Evolutionary conservation across 768 basidiomycete species (phyloP).

Genomic region (Hericium rajendrae): DNA sequence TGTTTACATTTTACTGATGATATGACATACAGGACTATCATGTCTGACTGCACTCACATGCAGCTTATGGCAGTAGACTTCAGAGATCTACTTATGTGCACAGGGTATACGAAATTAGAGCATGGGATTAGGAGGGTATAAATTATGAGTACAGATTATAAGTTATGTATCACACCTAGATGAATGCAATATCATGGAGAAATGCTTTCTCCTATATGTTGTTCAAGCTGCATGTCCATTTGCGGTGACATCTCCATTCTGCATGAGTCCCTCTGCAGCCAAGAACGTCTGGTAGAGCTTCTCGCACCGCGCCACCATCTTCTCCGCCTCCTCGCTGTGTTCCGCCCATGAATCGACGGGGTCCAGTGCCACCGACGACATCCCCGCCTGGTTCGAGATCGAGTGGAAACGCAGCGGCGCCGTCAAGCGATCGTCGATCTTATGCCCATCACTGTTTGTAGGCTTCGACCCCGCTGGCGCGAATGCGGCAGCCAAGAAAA

Average conservation of each 20-base stretch:
- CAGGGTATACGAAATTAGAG: too few species aligned
- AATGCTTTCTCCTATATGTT: too few species aligned
- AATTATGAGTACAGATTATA: too few species aligned
- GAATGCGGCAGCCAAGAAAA: constrained; percentile 11
- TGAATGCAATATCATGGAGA: not conserved
- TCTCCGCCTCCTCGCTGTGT: constrained; percentile 35
- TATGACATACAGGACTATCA: too few species aligned
- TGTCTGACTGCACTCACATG: too few species aligned
- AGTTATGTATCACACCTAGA: not conserved
- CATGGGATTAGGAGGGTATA: too few species aligned
- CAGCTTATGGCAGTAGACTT: too few species aligned
- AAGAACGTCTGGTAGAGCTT: constrained; percentile 34
- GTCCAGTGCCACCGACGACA: constrained; percentile 37
- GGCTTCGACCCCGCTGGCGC: not conserved
- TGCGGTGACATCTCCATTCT: not conserved
- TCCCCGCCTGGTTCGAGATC: constrained; percentile 47
- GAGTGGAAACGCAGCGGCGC: constrained; percentile 39
- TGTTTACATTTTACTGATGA: too few species aligned
- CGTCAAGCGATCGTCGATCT: constrained; percentile 8
- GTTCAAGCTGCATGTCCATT: not conserved
- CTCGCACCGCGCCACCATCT: constrained; percentile 49
- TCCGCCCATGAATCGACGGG: constrained; percentile 43
- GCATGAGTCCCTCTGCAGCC: constrained; percentile 19
- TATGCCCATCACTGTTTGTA: not conserved
- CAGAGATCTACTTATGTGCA: too few species aligned